Base-by-base conservation (phyloP, 2,329 filamentous ascomycete species). In the Graphiopsis chlorocephala region DNA sequence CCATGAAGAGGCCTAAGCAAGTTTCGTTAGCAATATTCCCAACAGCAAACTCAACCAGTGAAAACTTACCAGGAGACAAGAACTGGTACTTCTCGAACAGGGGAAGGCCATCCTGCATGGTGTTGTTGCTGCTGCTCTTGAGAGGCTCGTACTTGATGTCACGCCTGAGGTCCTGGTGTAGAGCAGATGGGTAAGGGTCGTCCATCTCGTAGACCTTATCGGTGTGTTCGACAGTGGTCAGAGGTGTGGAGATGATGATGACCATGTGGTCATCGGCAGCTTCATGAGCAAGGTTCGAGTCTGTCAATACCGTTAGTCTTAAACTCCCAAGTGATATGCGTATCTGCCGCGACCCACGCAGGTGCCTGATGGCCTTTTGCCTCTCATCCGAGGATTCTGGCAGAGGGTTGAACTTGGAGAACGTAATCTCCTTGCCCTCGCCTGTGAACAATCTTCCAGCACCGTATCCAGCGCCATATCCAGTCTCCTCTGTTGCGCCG, bases 1-100 rank as follows among this genome's bases (percentile, higher is more conserved):
- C 90, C 90, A 96, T 96, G 78, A 97, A 98, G 68, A 98, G 87
- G 64, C 91, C 93, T 52, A 23, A 47, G 35, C 11, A 56, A 29
- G 52, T 20, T 64, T 17, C n/a, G 12, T 29, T 28, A 25, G 35
- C 4, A 17, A 50, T 50, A 17, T 29, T 29, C 58, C 29, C 15
- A 26, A 47, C 62, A 38, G n/a, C 25, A 42, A 12, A 14, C 42
- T 33, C 28, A 45, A 20, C n/a, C n/a, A 45, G 20, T 33, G 35
- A 4, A 15, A 25, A 81, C 84, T 72, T 80, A 94, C 92, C 92
- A 73, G 93, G 92, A 12, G 90, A 94, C 71, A 99, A 90, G 81
- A 93, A 98, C 76, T 97, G 90, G 78, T 99, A 99, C 77, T 91
- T 93, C 79, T 96, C 90, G 72, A 99, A 98, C 50, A 96, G 78